A percentile compares a stretch with the other conserved stretches of the same genome.
Conservation (phyloP, 1,284 basidiomycete genomes). For the Boletus sp. region DNA sequence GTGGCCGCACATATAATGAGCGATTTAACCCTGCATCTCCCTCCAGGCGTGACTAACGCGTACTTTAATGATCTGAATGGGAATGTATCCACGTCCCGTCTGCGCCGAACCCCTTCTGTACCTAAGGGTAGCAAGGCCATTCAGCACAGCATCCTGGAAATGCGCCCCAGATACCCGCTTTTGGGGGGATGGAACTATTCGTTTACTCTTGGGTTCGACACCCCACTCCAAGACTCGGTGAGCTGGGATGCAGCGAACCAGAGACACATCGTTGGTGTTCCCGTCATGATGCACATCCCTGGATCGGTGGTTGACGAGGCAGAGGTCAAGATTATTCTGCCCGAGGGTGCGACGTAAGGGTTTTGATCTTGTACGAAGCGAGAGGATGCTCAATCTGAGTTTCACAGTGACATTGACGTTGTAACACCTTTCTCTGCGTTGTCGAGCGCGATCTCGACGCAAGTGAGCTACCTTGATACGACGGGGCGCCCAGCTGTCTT, state of each 20-base stretch:
- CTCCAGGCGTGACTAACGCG: constrained; percentile 72
- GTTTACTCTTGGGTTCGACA: constrained; percentile 92
- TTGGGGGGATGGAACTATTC: constrained; percentile 98
- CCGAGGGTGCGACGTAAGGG: constrained; percentile 88
- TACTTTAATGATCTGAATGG: constrained; percentile 93
- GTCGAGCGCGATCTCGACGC: constrained; percentile 55
- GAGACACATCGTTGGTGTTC: constrained; percentile 73
- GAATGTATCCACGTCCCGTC: constrained; percentile 92
- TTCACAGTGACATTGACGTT: constrained; percentile 69
- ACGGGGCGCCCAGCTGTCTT: constrained; percentile 78
- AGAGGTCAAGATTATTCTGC: constrained; percentile 78
- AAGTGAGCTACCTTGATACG: constrained; percentile 92
- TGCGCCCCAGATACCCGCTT: constrained; percentile 89
- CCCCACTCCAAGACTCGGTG: constrained; percentile 72
- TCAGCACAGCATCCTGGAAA: constrained; percentile 67
- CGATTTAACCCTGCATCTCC: constrained; percentile 71
- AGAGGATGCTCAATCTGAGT: constrained; percentile 5
- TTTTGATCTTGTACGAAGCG: constrained; percentile 15
- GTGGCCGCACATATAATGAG: constrained; percentile 68
- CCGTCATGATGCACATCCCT: constrained; percentile 80
- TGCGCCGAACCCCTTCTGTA: constrained; percentile 65
- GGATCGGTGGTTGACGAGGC: constrained; percentile 82
- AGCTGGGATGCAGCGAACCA: constrained; percentile 56
- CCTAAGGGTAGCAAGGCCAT: constrained; percentile 51
- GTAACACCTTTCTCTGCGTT: constrained; percentile 75